These are phyloP conservation scores for Chiua virens DNA, from an alignment of 768 basidiomycete species.

Conservation along the genomic window DNA sequence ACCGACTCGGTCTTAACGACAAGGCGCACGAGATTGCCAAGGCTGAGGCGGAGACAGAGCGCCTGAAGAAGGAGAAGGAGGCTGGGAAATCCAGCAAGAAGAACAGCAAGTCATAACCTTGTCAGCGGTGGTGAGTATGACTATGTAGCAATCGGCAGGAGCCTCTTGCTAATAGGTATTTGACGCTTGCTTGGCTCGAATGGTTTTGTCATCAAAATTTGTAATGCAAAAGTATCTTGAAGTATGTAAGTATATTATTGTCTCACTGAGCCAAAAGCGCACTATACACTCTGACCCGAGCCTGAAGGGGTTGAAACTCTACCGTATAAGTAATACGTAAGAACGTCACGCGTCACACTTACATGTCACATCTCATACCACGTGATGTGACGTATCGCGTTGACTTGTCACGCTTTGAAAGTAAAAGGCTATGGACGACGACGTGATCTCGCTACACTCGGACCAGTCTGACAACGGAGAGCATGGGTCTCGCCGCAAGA, in stretches of 20 bases:
- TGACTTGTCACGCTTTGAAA: slow-evolving; percentile 13
- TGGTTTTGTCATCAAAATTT: neutral
- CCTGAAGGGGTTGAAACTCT: neutral
- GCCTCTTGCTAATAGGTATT: neutral
- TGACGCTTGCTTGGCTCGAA: neutral
- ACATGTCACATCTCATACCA: slow-evolving; percentile 10
- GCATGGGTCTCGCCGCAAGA: slow-evolving; percentile 43
- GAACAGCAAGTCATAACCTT: slow-evolving; percentile 28
- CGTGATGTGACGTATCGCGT: slow-evolving; percentile 32
- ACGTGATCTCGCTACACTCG: slow-evolving; percentile 35
- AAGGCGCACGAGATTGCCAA: slow-evolving; percentile 79
- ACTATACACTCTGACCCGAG: neutral
- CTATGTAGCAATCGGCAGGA: neutral
- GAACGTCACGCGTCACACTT: slow-evolving; percentile 6
- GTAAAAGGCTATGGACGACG: slow-evolving; percentile 27
- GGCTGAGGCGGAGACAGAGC: slow-evolving; percentile 53
- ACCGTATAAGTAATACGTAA: too few species aligned
- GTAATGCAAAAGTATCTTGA: too few species aligned
- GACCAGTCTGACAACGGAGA: slow-evolving; percentile 29
- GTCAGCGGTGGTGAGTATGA: too few species aligned
- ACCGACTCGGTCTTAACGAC: slow-evolving; percentile 89
- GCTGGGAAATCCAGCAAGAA: slow-evolving; percentile 45
- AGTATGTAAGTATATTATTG: neutral
- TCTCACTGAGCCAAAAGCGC: neutral
- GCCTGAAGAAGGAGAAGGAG: slow-evolving; percentile 60